Base-by-base conservation (phyloP, 2,329 filamentous ascomycete species). In the Phyllosticta citribraziliensis region DNA sequence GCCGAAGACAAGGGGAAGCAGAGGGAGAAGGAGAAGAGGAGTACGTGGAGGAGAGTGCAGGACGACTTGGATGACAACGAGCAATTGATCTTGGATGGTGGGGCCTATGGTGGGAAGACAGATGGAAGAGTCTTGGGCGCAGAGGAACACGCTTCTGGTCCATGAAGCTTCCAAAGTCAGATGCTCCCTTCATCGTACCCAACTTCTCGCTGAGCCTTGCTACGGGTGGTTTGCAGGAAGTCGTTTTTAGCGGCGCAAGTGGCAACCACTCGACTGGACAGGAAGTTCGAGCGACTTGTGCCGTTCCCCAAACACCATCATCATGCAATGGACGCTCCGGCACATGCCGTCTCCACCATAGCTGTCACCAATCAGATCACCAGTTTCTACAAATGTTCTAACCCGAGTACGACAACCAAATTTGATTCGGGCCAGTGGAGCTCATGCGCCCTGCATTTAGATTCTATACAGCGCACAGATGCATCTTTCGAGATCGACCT, bases 21-120 rank as follows among this genome's bases (percentile, higher is more conserved):
- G 22, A 68, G 58, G 53, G 66, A 71, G 57, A 61, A 66, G 27
- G 75, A 74, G 62, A 73, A 70, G 64, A 72, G 68, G 63, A 75
- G 70, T 50, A 72, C 72, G 4, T 81, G 79, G 79, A 70, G 79
- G 54, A 73, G 78, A 51, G 79, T 81, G 4, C 79, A 81, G 64
- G 79, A 81, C 67, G 79, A 81, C 63, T 75, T 76, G 14, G 77
- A 81, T 58, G 79, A 81, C 64, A 81, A 81, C 61, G 79, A 82
- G 69, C 74, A 75, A 62, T 80, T 78, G 78, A 81, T 82, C 35
- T 63, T 82, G 20, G 78, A 81, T 69, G 79, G 79, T 1, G 79
- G 79, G 19, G 70, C 77, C 1, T 79, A 79, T 66, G 79, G 78
- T 14, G 74, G 72, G 17, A 60, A 55, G 54, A 63, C 53, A 2